phyloP scores from a whole-genome alignment of 805 yeast genomes.

The Teunomyces atbi region DNA sequence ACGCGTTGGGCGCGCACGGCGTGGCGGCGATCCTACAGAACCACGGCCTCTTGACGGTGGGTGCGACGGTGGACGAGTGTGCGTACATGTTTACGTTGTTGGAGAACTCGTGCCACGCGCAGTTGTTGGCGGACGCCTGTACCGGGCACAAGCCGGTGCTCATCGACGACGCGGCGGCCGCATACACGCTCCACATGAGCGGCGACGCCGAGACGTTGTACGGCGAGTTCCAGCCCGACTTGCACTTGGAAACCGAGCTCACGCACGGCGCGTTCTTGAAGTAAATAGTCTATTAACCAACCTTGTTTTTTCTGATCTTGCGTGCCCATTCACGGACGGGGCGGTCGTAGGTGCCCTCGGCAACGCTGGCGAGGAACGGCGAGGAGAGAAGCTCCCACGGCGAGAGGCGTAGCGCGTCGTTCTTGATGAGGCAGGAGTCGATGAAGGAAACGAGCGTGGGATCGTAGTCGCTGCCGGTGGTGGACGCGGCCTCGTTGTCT shows the following conservation, averaged over 20 bases:
- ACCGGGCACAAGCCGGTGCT: slow-evolving; percentile 41
- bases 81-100: slow-evolving; percentile 61
- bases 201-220: slow-evolving; percentile 69
- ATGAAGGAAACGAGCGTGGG: slow-evolving; percentile 59
- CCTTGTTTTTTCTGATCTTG: not conserved
- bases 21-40: slow-evolving; percentile 62
- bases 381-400: slow-evolving; percentile 63
- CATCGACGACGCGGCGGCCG: slow-evolving; percentile 47
- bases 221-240: slow-evolving; percentile 72
- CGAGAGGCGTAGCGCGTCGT: slow-evolving; percentile 62
- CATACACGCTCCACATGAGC: slow-evolving; percentile 56
- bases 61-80: slow-evolving; percentile 71
- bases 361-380: slow-evolving; percentile 32
- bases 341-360: slow-evolving; percentile 31
- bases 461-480: slow-evolving; percentile 13
- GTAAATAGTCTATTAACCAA: slow-evolving; percentile 7
- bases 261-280: slow-evolving; percentile 22
- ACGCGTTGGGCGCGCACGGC: slow-evolving; percentile 53
- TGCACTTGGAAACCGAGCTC: slow-evolving; percentile 37
- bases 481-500: no score
- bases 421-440: slow-evolving; percentile 69
- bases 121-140: slow-evolving; percentile 59
- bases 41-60: slow-evolving; percentile 73
- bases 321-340: slow-evolving; percentile 40
- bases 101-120: slow-evolving; percentile 67